phyloP scores from a whole-genome alignment of 2,329 filamentous ascomycete genomes.

The Incumbomyces lentus region DNA sequence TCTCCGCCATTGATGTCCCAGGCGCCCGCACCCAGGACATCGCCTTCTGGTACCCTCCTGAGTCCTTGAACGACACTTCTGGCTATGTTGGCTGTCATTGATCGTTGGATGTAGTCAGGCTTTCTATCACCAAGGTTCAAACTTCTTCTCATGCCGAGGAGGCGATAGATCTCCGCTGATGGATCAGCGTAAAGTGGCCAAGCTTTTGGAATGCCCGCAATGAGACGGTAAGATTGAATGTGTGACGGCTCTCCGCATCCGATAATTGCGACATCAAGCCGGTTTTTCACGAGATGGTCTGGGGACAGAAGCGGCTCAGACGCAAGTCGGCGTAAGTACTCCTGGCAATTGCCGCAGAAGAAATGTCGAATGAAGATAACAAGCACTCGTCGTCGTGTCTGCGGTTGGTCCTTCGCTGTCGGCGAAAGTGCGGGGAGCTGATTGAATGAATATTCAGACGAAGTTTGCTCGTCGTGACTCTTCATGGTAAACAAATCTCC shows the following conservation, averaged over 20 bases:
- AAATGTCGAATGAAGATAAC: slow-evolving; percentile 70
- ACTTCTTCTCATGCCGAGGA: slow-evolving; percentile 59
- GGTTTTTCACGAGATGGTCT: slow-evolving; percentile 34
- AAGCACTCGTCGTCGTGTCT: slow-evolving; percentile 41
- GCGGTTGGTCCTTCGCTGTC: too few species aligned
- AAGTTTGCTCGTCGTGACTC: too few species aligned
- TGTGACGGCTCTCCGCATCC: slow-evolving; percentile 61
- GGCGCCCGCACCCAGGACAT: slow-evolving; percentile 55
- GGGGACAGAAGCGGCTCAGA: slow-evolving; percentile 42
- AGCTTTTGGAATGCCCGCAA: slow-evolving; percentile 46
- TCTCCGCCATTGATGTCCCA: slow-evolving; percentile 64
- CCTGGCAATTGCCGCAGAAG: slow-evolving; percentile 73
- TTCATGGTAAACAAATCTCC: slow-evolving; percentile 11
- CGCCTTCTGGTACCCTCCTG: slow-evolving; percentile 45
- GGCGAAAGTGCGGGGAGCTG: too few species aligned
- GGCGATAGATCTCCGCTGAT: slow-evolving; percentile 52
- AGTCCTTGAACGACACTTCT: slow-evolving; percentile 49
- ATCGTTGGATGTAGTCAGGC: slow-evolving; percentile 56
- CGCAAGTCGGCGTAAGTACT: slow-evolving; percentile 57
- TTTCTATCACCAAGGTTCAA: slow-evolving; percentile 45
- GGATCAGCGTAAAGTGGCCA: slow-evolving; percentile 75
- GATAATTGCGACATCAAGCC: slow-evolving; percentile 56
- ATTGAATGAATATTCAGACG: too few species aligned
- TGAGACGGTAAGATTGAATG: slow-evolving; percentile 55
- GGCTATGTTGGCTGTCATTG: slow-evolving; percentile 35